phyloP scores from a whole-genome alignment of 1,139 yeast genomes.

The Sugiyamaella grinbergsii region DNA sequence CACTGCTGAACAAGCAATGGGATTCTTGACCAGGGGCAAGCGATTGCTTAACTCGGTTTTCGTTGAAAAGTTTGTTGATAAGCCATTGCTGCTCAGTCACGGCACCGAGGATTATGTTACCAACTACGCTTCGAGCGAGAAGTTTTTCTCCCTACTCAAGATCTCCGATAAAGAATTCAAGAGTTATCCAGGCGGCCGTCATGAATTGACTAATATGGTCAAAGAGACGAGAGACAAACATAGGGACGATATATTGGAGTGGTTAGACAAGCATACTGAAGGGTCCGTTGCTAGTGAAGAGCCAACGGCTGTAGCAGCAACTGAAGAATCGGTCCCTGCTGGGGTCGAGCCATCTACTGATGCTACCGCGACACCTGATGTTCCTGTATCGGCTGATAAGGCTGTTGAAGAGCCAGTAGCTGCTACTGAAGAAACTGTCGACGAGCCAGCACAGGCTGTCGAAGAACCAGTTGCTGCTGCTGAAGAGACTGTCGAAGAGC shows the following conservation, averaged over 20 bases:
- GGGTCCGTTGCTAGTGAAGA: neutral
- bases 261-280: conserved; percentile 41
- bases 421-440: conserved; percentile 5
- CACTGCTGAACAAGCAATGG: conserved; percentile 57
- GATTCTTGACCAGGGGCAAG: conserved; percentile 66
- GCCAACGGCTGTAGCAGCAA: neutral
- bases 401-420: conserved; percentile 11
- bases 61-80: conserved; percentile 49
- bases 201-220: conserved; percentile 47
- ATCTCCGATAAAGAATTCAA: conserved; percentile 43
- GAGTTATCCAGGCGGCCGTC: conserved; percentile 43
- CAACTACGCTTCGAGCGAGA: conserved; percentile 55
- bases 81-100: conserved; percentile 56
- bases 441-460: conserved; percentile 7
- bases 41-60: conserved; percentile 49
- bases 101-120: conserved; percentile 59
- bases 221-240: conserved; percentile 46
- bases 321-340: neutral
- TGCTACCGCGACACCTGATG: too few relatives aligned
- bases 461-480: neutral
- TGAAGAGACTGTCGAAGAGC: conserved; percentile 12
- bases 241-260: conserved; percentile 45
- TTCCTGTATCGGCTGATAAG: conserved; percentile 1
- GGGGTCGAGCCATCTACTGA: too few relatives aligned
- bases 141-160: conserved; percentile 48